These are phyloP conservation scores for Delonix regia DNA, from an alignment of 306 rosid species.

Conservation along the genomic window DNA sequence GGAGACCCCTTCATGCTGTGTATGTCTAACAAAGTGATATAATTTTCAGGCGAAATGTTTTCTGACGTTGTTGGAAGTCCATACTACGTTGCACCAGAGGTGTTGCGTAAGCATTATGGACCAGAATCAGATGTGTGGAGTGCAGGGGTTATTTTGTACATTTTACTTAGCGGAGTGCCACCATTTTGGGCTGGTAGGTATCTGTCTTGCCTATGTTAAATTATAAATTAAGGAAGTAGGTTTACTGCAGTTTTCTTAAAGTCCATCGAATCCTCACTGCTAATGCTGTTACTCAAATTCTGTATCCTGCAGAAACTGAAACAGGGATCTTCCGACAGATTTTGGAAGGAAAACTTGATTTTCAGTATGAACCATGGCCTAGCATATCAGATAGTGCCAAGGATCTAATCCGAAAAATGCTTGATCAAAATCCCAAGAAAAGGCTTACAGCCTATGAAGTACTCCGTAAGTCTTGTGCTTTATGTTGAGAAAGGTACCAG, in stretches of 20 bases:
- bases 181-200: constrained; percentile 72
- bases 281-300: constrained; percentile 32
- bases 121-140: constrained; percentile 72
- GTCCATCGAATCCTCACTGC: neutral
- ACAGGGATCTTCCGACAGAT: constrained; percentile 59
- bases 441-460: constrained; percentile 62
- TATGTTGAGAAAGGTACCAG: neutral
- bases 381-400: constrained; percentile 64
- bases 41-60: constrained; percentile 57
- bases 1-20: constrained; percentile 25
- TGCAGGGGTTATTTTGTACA: constrained; percentile 69
- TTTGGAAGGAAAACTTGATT: constrained; percentile 56
- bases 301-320: constrained; percentile 53
- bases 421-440: constrained; percentile 54
- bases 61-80: constrained; percentile 71
- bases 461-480: constrained; percentile 44
- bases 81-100: constrained; percentile 74
- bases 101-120: constrained; percentile 65
- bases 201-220: constrained; percentile 26
- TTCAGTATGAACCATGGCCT: constrained; percentile 72
- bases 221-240: constrained; percentile 6
- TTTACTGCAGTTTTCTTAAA: constrained; percentile 16
- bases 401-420: constrained; percentile 63
- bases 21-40: constrained; percentile 30
- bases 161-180: constrained; percentile 66